A percentile compares a stretch with the other conserved stretches of the same genome.
phyloP scores from a whole-genome alignment of 495 filamentous ascomycete species.

The Podospora comata region DNA sequence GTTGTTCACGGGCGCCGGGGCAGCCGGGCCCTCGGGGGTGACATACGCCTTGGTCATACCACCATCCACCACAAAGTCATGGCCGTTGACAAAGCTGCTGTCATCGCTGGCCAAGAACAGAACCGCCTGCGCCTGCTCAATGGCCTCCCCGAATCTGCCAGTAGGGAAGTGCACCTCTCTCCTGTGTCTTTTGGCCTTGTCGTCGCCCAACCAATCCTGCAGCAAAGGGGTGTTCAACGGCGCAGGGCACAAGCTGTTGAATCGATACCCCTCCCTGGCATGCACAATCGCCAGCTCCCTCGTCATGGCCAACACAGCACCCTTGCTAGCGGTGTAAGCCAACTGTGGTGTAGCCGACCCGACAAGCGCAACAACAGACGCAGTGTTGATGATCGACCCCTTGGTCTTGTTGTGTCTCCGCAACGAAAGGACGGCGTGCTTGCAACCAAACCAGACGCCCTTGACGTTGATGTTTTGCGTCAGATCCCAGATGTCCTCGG shows the following conservation, averaged over 20 bases:
- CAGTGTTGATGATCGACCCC: conserved; percentile 90
- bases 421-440: conserved; percentile 83
- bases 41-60: conserved; percentile 96
- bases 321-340: conserved; percentile 93
- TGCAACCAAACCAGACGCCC: conserved; percentile 95
- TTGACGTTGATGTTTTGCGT: conserved; percentile 97
- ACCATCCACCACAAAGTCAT: conserved; percentile 94
- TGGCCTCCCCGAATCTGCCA: conserved; percentile 91
- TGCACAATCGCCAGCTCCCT: conserved; percentile 80
- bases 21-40: conserved; percentile 78
- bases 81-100: conserved; percentile 86
- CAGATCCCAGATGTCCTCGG: conserved; percentile 90
- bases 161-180: conserved; percentile 93
- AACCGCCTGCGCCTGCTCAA: conserved; percentile 93
- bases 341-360: conserved; percentile 92
- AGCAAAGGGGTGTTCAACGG: conserved; percentile 85
- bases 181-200: conserved; percentile 74
- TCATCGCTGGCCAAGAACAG: conserved; percentile 94
- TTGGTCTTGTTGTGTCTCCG: conserved; percentile 74
- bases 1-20: conserved; percentile 69
- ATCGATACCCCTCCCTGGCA: conserved; percentile 78
- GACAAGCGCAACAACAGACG: conserved; percentile 86
- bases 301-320: conserved; percentile 84
- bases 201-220: conserved; percentile 93
- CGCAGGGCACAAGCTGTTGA: conserved; percentile 89